phyloP scores from a whole-genome alignment of 1,284 basidiomycete species.

The Naganishia sp. region DNA sequence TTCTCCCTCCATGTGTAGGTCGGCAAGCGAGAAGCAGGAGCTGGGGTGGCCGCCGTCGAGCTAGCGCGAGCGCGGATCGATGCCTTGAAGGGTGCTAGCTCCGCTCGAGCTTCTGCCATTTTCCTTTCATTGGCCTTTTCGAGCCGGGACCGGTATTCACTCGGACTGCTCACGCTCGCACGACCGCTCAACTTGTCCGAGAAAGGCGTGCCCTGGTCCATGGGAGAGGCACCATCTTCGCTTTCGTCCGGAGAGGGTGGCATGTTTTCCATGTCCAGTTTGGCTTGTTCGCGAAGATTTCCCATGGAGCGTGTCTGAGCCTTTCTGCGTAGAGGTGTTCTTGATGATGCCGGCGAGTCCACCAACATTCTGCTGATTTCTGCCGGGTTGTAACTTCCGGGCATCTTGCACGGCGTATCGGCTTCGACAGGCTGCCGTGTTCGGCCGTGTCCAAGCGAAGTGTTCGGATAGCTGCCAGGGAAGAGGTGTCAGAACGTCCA shows the following conservation, averaged over 20 bases:
- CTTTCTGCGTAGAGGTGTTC: constrained; percentile 17
- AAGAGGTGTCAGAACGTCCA: background rate
- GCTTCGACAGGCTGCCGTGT: background rate
- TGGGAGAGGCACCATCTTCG: constrained; percentile 25
- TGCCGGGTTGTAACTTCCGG: constrained; percentile 16
- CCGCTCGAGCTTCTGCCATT: constrained; percentile 15
- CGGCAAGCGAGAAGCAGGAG: constrained; percentile 1
- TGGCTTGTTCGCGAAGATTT: constrained; percentile 25
- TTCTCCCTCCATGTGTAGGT: constrained; percentile 29
- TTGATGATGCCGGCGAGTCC: constrained; percentile 20
- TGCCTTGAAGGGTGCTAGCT: constrained; percentile 13
- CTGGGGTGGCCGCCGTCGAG: constrained; percentile 1
- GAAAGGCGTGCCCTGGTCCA: constrained; percentile 32
- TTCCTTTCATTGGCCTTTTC: constrained; percentile 24
- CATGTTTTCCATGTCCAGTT: constrained; percentile 17
- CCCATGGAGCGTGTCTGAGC: constrained; percentile 27
- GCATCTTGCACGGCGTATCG: constrained; percentile 29
- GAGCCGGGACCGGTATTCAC: constrained; percentile 24
- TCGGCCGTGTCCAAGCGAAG: constrained; percentile 3
- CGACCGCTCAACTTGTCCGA: constrained; percentile 4
- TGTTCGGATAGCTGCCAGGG: constrained; percentile 9
- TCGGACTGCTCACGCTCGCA: constrained; percentile 29
- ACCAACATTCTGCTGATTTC: constrained; percentile 23
- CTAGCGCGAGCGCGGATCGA: constrained; percentile 5
- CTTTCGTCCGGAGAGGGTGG: constrained; percentile 20